Conservation (phyloP, 1,139 yeast genomes). For the Debaryomycetaceae sp. region DNA sequence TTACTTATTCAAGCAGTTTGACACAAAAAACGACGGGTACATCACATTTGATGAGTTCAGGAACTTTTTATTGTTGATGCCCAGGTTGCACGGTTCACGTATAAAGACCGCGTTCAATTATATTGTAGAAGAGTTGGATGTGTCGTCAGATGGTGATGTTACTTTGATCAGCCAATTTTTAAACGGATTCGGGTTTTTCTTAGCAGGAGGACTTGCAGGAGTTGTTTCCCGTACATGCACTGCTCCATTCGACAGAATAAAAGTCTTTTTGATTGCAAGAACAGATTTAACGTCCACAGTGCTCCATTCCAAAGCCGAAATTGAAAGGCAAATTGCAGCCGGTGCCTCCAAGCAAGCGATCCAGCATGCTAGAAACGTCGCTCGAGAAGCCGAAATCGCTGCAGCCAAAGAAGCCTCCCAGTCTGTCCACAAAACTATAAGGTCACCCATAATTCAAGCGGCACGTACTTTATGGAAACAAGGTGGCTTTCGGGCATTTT, state of each 20-base stretch:
- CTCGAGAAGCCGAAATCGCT: slow-evolving; percentile 23
- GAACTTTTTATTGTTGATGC: slow-evolving; percentile 77
- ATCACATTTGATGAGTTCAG: slow-evolving; percentile 86
- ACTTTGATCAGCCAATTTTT: slow-evolving; percentile 75
- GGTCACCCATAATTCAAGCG: slow-evolving; percentile 77
- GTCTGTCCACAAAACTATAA: slow-evolving; percentile 35
- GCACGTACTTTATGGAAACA: slow-evolving; percentile 78
- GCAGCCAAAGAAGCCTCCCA: slow-evolving; percentile 20
- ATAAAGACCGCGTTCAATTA: slow-evolving; percentile 78
- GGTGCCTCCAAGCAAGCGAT: slow-evolving; percentile 36
- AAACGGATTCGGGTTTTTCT: slow-evolving; percentile 82
- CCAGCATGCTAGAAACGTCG: slow-evolving; percentile 32
- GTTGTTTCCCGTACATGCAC: slow-evolving; percentile 97
- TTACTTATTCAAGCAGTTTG: slow-evolving; percentile 58
- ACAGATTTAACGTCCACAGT: slow-evolving; percentile 75
- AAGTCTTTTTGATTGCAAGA: slow-evolving; percentile 89
- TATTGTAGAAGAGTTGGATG: slow-evolving; percentile 74
- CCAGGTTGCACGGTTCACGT: slow-evolving; percentile 66
- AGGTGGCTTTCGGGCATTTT: slow-evolving; percentile 84
- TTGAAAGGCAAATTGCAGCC: slow-evolving; percentile 41
- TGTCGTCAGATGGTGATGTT: slow-evolving; percentile 89
- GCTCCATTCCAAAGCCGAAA: slow-evolving; percentile 52
- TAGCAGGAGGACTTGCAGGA: slow-evolving; percentile 95
- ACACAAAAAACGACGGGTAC: slow-evolving; percentile 59
- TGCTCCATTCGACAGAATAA: slow-evolving; percentile 93